Conservation (phyloP, 225 moss, liverwort and hornwort genomes). For the Sphagnum tenellum region DNA sequence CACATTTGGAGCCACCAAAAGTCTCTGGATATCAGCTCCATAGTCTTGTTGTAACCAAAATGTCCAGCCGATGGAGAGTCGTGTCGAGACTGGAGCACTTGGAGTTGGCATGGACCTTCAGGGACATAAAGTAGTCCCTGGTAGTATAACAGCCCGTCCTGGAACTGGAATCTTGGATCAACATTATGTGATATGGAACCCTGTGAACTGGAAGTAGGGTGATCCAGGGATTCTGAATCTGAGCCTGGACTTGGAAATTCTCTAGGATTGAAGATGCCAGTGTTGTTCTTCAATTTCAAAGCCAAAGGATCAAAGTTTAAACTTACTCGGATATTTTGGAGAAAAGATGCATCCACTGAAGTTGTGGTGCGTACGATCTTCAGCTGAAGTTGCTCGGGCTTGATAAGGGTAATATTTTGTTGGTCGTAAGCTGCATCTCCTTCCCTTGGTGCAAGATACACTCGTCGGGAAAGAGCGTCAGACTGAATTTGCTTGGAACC, state of each 20-base stretch:
- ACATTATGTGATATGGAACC: too few relatives aligned
- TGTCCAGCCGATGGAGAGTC: slow-evolving; percentile 1
- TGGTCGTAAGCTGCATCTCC: not conserved
- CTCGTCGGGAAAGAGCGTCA: not conserved
- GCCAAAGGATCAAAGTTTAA: not conserved
- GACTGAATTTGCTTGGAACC: not conserved
- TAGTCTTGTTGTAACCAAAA: slow-evolving; percentile 4
- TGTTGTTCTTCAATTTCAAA: not conserved
- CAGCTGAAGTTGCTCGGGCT: not conserved
- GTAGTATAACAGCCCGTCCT: not conserved
- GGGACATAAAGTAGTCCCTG: slow-evolving; percentile 1
- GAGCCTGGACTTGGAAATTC: too few relatives aligned
- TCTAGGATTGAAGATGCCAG: too few relatives aligned
- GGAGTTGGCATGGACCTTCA: not conserved
- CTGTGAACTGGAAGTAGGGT: too few relatives aligned
- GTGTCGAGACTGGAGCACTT: slow-evolving; percentile 3
- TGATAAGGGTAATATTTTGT: not conserved
- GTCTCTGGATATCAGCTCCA: slow-evolving; percentile 2
- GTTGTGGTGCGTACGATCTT: not conserved
- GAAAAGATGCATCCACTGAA: not conserved
- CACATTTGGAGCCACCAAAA: slow-evolving; percentile 7
- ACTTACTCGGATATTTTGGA: not conserved
- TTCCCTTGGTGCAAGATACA: not conserved
- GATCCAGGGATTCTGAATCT: too few relatives aligned
- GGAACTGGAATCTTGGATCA: not conserved